Percentiles rank a stretch among this genome's conserved stretches.
These are phyloP conservation scores for Centaurea solstitialis DNA, from an alignment of 129 eudicot genomes.

Conservation along the genomic window DNA sequence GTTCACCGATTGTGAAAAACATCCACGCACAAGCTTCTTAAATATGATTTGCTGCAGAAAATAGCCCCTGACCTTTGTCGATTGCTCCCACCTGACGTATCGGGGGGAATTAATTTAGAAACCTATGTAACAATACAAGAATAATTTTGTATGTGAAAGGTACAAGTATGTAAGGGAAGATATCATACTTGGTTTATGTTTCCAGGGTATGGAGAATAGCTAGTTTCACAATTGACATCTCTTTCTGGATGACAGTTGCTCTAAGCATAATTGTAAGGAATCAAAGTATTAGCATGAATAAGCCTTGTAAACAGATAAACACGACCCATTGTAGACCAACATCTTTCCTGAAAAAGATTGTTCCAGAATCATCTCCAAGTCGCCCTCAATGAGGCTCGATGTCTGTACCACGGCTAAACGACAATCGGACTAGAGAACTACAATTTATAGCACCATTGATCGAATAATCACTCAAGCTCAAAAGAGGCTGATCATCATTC, in stretches of 20 bases:
- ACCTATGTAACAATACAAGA: neutral
- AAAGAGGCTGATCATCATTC: no score
- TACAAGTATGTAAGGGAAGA: neutral
- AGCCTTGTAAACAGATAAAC: constrained; percentile 54
- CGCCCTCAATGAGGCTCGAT: no score
- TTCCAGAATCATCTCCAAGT: no score
- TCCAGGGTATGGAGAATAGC: constrained; percentile 97
- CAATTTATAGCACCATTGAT: no score
- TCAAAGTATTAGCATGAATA: constrained; percentile 64
- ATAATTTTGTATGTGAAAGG: neutral
- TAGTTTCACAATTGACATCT: constrained; percentile 84
- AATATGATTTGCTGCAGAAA: no score
- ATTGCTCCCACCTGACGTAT: no score
- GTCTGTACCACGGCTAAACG: no score
- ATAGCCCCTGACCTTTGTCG: no score
- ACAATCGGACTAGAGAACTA: no score
- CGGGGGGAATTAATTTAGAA: neutral
- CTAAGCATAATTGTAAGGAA: constrained; percentile 39
- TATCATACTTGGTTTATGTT: constrained; percentile 86
- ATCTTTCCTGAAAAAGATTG: constrained; percentile 52
- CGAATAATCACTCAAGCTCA: no score
- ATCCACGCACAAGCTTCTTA: no score
- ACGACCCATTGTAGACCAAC: constrained; percentile 87
- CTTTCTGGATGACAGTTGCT: constrained; percentile 90
- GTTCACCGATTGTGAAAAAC: no score